These are phyloP conservation scores for Achlya hypogyna DNA, from an alignment of 352 stramenopile species.

Conservation along the genomic window DNA sequence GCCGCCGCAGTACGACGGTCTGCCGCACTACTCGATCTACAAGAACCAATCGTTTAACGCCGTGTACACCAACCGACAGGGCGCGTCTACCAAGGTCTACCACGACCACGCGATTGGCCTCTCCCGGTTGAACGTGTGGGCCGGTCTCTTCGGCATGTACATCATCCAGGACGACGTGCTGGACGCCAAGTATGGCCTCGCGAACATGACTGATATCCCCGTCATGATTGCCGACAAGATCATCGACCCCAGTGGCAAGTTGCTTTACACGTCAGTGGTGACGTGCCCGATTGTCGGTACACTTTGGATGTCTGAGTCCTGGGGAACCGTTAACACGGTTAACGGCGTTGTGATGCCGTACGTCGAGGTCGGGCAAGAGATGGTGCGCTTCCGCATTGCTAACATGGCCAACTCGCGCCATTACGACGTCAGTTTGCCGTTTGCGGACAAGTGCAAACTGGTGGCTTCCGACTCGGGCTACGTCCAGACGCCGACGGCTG, in stretches of 20 bases:
- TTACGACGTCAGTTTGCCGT: constrained; percentile 64
- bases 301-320: constrained; percentile 52
- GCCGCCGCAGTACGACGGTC: constrained; percentile 47
- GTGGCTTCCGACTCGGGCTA: constrained; percentile 62
- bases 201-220: constrained; percentile 40
- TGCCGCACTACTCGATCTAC: constrained; percentile 52
- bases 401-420: constrained; percentile 57
- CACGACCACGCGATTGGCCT: constrained; percentile 64
- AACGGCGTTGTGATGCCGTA: constrained; percentile 70
- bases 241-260: constrained; percentile 37
- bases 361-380: constrained; percentile 37
- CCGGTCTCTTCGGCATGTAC: constrained; percentile 54
- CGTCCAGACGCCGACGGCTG: constrained; percentile 27
- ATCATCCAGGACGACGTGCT: constrained; percentile 41
- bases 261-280: constrained; percentile 58
- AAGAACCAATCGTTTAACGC: constrained; percentile 50
- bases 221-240: constrained; percentile 46
- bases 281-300: constrained; percentile 39
- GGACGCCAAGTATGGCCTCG: constrained; percentile 35
- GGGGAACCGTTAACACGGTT: constrained; percentile 47
- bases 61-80: constrained; percentile 60
- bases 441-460: constrained; percentile 40
- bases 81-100: constrained; percentile 57
- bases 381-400: constrained; percentile 50
- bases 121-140: constrained; percentile 55